Base-by-base conservation (phyloP, 345 rosid genomes). In the Iberis pinnata region DNA sequence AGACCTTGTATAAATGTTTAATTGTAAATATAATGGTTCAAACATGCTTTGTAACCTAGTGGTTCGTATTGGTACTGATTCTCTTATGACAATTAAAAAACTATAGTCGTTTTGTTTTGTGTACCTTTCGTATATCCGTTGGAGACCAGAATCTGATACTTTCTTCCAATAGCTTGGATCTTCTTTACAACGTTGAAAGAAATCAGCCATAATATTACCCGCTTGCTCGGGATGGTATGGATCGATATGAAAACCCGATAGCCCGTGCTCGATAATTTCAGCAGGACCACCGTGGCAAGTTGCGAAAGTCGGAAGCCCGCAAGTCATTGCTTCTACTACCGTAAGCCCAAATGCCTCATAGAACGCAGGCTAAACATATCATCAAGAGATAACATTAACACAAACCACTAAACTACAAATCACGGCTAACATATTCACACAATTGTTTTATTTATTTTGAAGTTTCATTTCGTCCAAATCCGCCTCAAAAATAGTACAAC, bases 321-420 rank as follows among this genome's bases (percentile, higher is more conserved):
- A 83, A n/a, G 95, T 88, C 99, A 93, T 93, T 58, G 95, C 90
- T 75, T 93, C 96, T 63, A 83, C 86, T 12, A 93, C 97, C 3
- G 97, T 93, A 46, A 93, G 88, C 43, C 99, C 99, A 70, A 88
- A 93, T 18, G 89, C 96, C 86, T 93, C 99, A 36, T 93, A 93
- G 68, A 93, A 82, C 1, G 99, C 99, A 64, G 99, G 99, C 97
- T 93, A 76, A 60, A 63, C 45, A 32, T 14, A 17, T 3, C 2
- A 42, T 6, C 69, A 56, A 18, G 15, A 39, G 15, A 29, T 0
- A 3, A 16, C n/a, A n/a, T n/a, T n/a, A n/a, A n/a, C n/a, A n/a
- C n/a, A n/a, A n/a, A n/a, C n/a, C n/a, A n/a, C n/a, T n/a, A n/a
- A n/a, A n/a, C n/a, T n/a, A n/a, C n/a, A n/a, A n/a, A n/a, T n/a